Evolutionary conservation across 805 yeast species (phyloP).

Genomic region (Starmerella kuoi): DNA sequence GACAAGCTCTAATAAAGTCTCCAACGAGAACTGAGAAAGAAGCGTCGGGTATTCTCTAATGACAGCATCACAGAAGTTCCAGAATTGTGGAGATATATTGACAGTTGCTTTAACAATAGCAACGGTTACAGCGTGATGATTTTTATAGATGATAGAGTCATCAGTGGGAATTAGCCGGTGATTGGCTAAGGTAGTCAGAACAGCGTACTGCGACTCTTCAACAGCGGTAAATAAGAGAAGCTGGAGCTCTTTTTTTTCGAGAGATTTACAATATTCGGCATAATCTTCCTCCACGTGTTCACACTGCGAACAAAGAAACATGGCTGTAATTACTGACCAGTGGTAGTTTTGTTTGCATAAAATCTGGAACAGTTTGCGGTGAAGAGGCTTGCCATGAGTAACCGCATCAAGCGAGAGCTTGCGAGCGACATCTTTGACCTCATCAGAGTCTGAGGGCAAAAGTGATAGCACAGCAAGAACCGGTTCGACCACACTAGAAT

Average conservation of each 20-base stretch:
- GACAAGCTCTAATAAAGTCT: conserved; percentile 37
- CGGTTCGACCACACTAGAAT: neutral
- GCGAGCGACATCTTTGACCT: neutral
- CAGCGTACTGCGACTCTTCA: conserved; percentile 6
- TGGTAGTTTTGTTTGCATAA: conserved; percentile 5
- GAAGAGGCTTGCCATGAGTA: neutral
- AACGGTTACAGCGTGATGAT: neutral
- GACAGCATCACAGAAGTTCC: conserved; percentile 32
- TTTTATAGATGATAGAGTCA: neutral
- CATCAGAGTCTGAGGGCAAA: conserved; percentile 2
- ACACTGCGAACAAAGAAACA: conserved; percentile 11
- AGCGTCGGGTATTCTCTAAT: conserved; percentile 44
- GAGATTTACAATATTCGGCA: conserved; percentile 6
- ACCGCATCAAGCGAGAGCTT: conserved; percentile 2
- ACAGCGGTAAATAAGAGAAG: conserved; percentile 7
- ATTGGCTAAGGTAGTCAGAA: conserved; percentile 2
- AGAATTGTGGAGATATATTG: conserved; percentile 14
- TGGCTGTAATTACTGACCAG: conserved; percentile 16
- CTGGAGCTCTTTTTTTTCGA: conserved; percentile 6
- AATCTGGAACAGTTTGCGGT: conserved; percentile 6
- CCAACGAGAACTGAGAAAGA: conserved; percentile 55
- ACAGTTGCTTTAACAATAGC: neutral
- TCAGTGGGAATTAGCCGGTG: neutral
- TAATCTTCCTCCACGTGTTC: conserved; percentile 5
- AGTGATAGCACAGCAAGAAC: conserved; percentile 4